These are phyloP conservation scores for Mycosphaerelloides madeirae DNA, from an alignment of 2,329 filamentous ascomycete species.

Conservation along the genomic window DNA sequence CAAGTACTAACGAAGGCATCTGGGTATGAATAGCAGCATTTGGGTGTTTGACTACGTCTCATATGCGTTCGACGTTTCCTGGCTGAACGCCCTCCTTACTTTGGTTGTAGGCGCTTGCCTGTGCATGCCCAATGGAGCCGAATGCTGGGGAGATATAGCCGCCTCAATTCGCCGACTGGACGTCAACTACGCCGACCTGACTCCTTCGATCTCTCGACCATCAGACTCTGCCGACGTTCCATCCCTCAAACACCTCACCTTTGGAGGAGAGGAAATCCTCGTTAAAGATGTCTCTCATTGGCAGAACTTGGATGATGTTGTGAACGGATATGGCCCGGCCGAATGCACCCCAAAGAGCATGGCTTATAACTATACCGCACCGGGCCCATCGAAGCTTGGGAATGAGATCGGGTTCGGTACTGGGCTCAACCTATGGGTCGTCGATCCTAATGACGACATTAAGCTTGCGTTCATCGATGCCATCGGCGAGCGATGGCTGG, in stretches of 20 bases:
- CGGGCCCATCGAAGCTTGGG: no score
- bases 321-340: conserved; percentile 43
- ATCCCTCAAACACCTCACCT: not conserved
- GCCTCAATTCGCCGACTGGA: conserved; percentile 4
- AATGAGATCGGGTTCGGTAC: not conserved
- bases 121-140: not conserved
- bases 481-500: conserved; percentile 45
- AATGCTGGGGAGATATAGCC: conserved; percentile 4
- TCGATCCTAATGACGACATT: conserved; percentile 8
- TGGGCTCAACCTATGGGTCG: conserved; percentile 8
- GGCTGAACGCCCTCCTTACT: conserved; percentile 19
- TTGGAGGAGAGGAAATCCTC: not conserved
- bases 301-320: conserved; percentile 17
- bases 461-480: conserved; percentile 56
- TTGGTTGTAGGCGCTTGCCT: conserved; percentile 8
- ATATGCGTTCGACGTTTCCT: conserved; percentile 24
- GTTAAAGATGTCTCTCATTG: no score
- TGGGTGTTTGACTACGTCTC: conserved; percentile 23
- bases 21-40: conserved; percentile 9
- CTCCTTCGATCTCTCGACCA: conserved; percentile 51
- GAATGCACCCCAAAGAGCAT: conserved; percentile 23
- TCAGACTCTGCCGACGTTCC: conserved; percentile 31
- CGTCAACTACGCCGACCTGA: conserved; percentile 47
- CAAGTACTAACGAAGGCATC: conserved; percentile 1
- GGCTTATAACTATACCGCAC: no score